A percentile compares a stretch with the other conserved stretches of the same genome.
Conservation (phyloP, 176 grass and related monocot species). For the Triticum dicoccoides region DNA sequence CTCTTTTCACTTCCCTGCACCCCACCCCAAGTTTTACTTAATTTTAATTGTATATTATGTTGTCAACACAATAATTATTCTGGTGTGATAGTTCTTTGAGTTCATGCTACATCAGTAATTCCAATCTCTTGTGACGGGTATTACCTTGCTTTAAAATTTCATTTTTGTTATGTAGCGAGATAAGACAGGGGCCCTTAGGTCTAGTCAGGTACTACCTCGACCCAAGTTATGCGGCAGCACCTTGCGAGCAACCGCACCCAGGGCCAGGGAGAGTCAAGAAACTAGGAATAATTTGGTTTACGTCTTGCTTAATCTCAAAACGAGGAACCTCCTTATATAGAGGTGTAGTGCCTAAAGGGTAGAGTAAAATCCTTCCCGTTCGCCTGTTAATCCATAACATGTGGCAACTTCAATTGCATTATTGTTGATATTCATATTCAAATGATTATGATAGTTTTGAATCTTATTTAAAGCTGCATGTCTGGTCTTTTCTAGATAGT, state of each 20-base stretch:
- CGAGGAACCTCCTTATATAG: neutral
- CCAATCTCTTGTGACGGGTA: neutral
- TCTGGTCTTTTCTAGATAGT: neutral
- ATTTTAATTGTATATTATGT: constrained; percentile 4
- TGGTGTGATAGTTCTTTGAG: neutral
- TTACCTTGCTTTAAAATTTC: neutral
- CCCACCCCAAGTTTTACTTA: neutral
- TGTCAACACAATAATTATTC: constrained; percentile 1
- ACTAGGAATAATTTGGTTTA: neutral
- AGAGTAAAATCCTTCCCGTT: neutral
- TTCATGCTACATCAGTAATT: neutral
- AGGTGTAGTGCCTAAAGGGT: neutral
- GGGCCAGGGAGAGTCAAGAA: neutral
- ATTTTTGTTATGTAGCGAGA: neutral
- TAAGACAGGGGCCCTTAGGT: neutral
- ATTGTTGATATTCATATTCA: neutral
- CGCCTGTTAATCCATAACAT: neutral
- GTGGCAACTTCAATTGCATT: neutral
- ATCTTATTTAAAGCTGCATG: neutral
- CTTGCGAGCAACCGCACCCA: neutral
- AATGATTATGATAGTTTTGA: neutral
- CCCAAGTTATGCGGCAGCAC: neutral
- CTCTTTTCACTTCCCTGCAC: neutral
- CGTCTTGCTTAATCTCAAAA: neutral
- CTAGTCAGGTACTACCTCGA: neutral